Percentiles rank a stretch among this genome's conserved stretches.
phyloP scores from a whole-genome alignment of 2,329 filamentous ascomycete genomes.

The Eutypa lata region DNA sequence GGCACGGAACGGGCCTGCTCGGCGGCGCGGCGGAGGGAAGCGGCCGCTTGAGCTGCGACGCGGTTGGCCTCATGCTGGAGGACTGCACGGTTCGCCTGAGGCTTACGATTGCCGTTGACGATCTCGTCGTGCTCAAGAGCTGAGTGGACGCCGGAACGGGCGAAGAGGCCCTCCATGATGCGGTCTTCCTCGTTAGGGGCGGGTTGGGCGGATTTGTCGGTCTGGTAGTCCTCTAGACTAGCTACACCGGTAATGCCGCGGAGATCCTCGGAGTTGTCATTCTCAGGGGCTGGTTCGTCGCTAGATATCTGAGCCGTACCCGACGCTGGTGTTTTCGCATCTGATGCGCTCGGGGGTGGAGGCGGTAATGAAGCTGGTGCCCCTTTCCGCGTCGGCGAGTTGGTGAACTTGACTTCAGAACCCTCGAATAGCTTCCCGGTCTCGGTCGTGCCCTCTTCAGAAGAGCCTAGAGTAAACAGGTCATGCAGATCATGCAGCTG shows the following conservation, averaged over 20 bases:
- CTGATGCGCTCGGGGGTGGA: not conserved
- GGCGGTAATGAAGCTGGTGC: not conserved
- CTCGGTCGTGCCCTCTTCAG: conserved; percentile 69
- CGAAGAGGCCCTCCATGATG: conserved; percentile 86
- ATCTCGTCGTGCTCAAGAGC: conserved; percentile 92
- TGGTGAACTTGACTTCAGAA: conserved; percentile 69
- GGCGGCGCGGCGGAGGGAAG: conserved; percentile 69
- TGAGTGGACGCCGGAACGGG: conserved; percentile 81
- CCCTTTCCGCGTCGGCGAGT: conserved; percentile 19
- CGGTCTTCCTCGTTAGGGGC: conserved; percentile 61
- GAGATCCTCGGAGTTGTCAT: conserved; percentile 28
- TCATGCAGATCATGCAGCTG: conserved; percentile 88
- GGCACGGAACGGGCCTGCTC: conserved; percentile 70
- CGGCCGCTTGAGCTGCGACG: conserved; percentile 74
- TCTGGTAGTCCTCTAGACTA: conserved; percentile 24
- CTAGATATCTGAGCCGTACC: conserved; percentile 6
- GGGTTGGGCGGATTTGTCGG: conserved; percentile 49
- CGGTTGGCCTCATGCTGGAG: conserved; percentile 79
- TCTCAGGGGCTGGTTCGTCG: conserved; percentile 4
- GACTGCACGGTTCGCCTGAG: conserved; percentile 72
- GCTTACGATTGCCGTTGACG: conserved; percentile 69
- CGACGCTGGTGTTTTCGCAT: conserved; percentile 2
- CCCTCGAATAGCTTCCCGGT: conserved; percentile 84
- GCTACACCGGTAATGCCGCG: conserved; percentile 31
- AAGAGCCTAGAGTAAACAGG: conserved; percentile 75